Percentiles rank a stretch among this genome's conserved stretches.
Conservation (phyloP, 306 rosid genomes). For the Casuarina cunninghamiana region DNA sequence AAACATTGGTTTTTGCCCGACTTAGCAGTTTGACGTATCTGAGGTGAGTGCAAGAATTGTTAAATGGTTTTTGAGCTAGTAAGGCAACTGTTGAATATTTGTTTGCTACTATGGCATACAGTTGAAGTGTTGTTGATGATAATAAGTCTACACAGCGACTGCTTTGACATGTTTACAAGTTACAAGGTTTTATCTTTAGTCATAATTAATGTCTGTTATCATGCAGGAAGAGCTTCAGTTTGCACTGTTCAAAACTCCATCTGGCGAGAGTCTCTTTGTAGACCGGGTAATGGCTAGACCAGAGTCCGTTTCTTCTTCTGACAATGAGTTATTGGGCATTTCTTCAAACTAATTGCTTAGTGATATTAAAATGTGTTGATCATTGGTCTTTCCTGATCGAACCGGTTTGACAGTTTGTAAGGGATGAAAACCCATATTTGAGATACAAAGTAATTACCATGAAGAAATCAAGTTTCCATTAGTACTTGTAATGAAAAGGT, state of each 20-base stretch:
- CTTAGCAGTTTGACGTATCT: background rate
- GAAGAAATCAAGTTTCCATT: background rate
- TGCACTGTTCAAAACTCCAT: slow-evolving; percentile 57
- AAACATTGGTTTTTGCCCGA: background rate
- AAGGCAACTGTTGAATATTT: background rate
- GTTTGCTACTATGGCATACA: background rate
- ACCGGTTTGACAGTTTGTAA: background rate
- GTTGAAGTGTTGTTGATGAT: background rate
- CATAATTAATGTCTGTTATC: slow-evolving; percentile 4
- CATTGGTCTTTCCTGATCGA: slow-evolving; percentile 1
- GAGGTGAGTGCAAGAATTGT: background rate
- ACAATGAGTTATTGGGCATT: background rate
- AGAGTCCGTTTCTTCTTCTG: background rate
- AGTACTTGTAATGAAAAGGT: background rate
- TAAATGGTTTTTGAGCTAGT: background rate
- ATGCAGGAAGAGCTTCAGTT: slow-evolving; percentile 79
- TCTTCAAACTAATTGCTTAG: slow-evolving; percentile 13
- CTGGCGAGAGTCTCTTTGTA: slow-evolving; percentile 64
- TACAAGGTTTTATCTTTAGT: slow-evolving; percentile 5
- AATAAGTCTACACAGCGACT: background rate
- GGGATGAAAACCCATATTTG: background rate
- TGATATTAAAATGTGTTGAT: slow-evolving; percentile 10
- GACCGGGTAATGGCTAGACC: slow-evolving; percentile 55
- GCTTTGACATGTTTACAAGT: background rate
- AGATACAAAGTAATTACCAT: background rate